These are phyloP conservation scores for Diversispora eburnea DNA, from an alignment of 192 early-diverging fungal genomes.

Conservation along the genomic window DNA sequence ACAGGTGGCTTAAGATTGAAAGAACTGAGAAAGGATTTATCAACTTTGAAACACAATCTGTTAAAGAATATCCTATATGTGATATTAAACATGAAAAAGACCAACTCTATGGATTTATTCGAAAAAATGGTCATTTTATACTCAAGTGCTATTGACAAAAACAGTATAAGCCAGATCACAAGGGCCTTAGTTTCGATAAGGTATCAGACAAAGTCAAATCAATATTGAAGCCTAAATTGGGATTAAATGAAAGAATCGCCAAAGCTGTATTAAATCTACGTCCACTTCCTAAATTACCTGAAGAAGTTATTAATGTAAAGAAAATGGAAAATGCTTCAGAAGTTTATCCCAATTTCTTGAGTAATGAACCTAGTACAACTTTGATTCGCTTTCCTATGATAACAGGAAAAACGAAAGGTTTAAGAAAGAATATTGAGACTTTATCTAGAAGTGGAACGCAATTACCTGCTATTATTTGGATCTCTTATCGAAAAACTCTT, in stretches of 20 bases:
- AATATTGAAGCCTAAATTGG: too few species aligned
- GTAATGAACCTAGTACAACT: neutral
- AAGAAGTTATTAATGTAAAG: constrained; percentile 1
- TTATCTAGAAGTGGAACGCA: neutral
- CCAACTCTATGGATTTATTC: too few species aligned
- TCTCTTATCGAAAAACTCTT: constrained; percentile 16
- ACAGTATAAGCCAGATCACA: too few species aligned
- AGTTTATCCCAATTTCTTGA: constrained; percentile 9
- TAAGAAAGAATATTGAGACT: constrained; percentile 2
- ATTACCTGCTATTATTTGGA: neutral
- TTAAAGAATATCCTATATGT: neutral
- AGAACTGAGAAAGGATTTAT: too few species aligned
- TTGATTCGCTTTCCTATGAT: constrained; percentile 2
- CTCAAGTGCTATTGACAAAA: too few species aligned
- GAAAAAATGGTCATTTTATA: too few species aligned
- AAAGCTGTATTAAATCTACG: neutral
- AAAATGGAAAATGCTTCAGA: too few species aligned
- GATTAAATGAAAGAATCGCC: neutral
- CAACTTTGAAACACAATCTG: neutral
- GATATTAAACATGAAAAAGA: neutral
- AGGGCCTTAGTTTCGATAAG: too few species aligned
- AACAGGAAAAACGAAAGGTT: neutral
- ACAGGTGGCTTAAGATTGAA: too few species aligned
- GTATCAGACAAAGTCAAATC: too few species aligned
- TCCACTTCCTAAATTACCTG: too few species aligned